Evolutionary conservation across 148 eudicot species (phyloP).

Genomic region (Hydrangea macrophylla): DNA sequence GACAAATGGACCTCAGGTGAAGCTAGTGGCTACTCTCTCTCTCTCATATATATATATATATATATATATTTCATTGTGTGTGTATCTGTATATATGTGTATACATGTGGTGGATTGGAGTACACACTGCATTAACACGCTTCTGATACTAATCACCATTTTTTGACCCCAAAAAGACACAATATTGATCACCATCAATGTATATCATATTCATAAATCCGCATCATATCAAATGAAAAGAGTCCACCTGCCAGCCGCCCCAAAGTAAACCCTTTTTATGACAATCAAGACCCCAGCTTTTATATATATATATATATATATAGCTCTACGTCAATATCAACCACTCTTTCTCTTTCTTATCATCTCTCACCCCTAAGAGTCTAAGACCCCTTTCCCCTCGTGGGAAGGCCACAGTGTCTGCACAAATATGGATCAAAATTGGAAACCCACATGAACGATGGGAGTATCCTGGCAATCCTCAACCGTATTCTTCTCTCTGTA

Average conservation of each 20-base stretch:
- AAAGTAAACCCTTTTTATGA: conserved; percentile 15
- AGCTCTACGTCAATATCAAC: conserved; percentile 13
- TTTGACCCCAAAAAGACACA: not conserved
- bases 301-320: no score
- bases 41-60: no score
- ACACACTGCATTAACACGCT: no score
- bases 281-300: not conserved
- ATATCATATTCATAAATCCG: not conserved
- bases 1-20: no score
- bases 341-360: conserved; percentile 1
- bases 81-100: no score
- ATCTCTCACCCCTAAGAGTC: not conserved
- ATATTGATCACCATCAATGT: not conserved
- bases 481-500: conserved; percentile 35
- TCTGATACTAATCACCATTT: no score
- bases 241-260: conserved; percentile 13
- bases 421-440: conserved; percentile 31
- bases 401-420: conserved; percentile 21
- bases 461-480: conserved; percentile 35
- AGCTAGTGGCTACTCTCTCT: no score
- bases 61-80: no score
- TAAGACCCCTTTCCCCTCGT: not conserved
- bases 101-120: no score
- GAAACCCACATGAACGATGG: conserved; percentile 47
- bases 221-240: not conserved